A percentile compares a stretch with the other conserved stretches of the same genome.
phyloP scores from a whole-genome alignment of 352 stramenopile species.

The Globisporangium solare region DNA sequence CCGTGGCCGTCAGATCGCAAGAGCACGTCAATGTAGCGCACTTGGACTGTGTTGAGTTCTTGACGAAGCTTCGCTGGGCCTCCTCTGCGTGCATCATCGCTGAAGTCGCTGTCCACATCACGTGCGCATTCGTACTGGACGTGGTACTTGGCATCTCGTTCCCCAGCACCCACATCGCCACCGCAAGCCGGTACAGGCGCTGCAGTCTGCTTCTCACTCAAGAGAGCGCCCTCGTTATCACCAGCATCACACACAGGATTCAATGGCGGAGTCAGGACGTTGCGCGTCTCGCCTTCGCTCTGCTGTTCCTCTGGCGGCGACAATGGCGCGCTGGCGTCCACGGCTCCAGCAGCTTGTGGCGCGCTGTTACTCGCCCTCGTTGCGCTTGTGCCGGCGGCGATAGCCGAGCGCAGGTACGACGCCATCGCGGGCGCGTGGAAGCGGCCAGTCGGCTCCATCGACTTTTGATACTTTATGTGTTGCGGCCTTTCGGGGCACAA shows the following conservation, averaged over 20 bases:
- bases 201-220: background rate
- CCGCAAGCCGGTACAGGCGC: background rate
- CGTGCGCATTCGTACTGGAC: background rate
- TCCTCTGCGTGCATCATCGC: background rate
- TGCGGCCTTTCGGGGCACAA: background rate
- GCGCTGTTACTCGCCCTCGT: background rate
- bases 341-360: background rate
- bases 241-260: background rate
- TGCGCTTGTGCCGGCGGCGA: slow-evolving; percentile 20
- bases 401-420: slow-evolving; percentile 37
- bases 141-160: background rate
- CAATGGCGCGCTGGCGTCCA: background rate
- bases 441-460: slow-evolving; percentile 8
- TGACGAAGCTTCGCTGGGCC: background rate
- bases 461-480: background rate
- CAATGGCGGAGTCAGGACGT: background rate
- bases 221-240: background rate
- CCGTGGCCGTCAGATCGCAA: slow-evolving; percentile 40
- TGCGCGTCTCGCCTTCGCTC: background rate
- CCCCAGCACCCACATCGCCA: background rate
- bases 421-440: slow-evolving; percentile 24
- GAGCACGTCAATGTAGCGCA: slow-evolving; percentile 39
- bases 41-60: background rate
- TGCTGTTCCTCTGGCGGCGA: background rate
- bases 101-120: background rate